These are phyloP conservation scores for Aspergillus sclerotialis DNA, from an alignment of 2,329 filamentous ascomycete species.

Conservation along the genomic window DNA sequence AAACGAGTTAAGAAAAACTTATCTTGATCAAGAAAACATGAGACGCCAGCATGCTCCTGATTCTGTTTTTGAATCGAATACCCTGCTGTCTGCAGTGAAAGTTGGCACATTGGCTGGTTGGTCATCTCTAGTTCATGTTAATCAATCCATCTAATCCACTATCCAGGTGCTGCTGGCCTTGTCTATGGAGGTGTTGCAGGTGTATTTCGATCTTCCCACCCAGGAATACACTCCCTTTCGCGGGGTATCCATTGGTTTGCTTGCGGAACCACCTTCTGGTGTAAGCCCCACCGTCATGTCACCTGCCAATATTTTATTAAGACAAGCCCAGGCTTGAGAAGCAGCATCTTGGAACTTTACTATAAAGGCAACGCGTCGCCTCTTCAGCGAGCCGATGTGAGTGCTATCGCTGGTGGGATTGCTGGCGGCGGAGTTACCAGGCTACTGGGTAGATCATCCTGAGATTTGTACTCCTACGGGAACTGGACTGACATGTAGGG, in stretches of 20 bases:
- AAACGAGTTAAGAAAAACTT: no score
- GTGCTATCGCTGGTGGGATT: conserved; percentile 62
- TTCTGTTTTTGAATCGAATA: conserved; percentile 11
- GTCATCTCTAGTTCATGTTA: no score
- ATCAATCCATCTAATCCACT: conserved; percentile 6
- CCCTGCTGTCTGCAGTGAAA: conserved; percentile 43
- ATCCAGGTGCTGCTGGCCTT: conserved; percentile 44
- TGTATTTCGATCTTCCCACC: conserved; percentile 61
- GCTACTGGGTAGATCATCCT: conserved; percentile 42
- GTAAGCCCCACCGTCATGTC: conserved; percentile 37
- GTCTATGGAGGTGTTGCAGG: conserved; percentile 63
- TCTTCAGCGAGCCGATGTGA: conserved; percentile 58
- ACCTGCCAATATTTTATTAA: conserved; percentile 35
- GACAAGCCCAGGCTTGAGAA: conserved; percentile 36
- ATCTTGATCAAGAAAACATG: conserved; percentile 17
- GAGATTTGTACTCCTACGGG: conserved; percentile 1
- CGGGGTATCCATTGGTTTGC: conserved; percentile 76
- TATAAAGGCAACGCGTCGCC: conserved; percentile 47
- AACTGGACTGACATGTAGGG: conserved; percentile 5
- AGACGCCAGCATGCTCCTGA: conserved; percentile 12
- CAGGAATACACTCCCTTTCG: conserved; percentile 61
- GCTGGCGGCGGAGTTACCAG: conserved; percentile 53
- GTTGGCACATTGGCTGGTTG: conserved; percentile 55
- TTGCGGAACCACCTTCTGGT: conserved; percentile 70
- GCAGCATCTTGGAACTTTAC: conserved; percentile 40